Evolutionary conservation across 1,139 yeast species (phyloP).

Genomic region (Scheffersomyces segobiensis): DNA sequence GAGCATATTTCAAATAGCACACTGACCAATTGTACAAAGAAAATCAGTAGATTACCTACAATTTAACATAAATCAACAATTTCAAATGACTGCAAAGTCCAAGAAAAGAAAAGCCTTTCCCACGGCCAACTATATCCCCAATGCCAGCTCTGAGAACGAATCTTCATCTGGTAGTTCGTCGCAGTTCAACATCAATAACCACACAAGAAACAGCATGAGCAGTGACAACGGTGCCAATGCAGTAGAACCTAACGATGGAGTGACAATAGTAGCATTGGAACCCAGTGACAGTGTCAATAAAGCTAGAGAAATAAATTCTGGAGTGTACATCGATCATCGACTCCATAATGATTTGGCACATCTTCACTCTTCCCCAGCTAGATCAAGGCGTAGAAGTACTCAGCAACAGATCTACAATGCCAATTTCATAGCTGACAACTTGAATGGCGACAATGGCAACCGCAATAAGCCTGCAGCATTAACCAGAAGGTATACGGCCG

Average conservation of each 20-base stretch:
- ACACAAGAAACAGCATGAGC: not conserved
- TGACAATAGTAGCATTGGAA: not conserved
- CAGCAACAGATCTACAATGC: constrained; percentile 5
- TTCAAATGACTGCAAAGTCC: not conserved
- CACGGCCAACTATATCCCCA: not conserved
- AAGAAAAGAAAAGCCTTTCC: not conserved
- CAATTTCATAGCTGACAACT: not conserved
- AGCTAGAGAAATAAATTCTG: constrained; percentile 8
- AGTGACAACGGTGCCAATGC: not conserved
- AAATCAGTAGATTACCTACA: not conserved
- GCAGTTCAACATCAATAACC: not conserved
- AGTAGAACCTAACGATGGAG: not conserved
- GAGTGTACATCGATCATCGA: constrained; percentile 38
- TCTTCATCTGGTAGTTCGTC: not conserved
- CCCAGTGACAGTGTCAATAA: not conserved
- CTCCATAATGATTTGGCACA: constrained; percentile 28
- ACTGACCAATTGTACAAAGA: too few species aligned
- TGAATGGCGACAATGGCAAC: not conserved
- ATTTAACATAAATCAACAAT: too few species aligned
- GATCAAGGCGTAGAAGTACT: constrained; percentile 27
- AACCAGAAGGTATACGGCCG: not conserved
- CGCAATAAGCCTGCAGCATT: not conserved
- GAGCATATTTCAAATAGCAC: too few species aligned
- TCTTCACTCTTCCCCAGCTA: constrained; percentile 34
- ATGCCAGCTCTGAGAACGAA: not conserved